These are phyloP conservation scores for Cyclotella kingstonii DNA, from an alignment of 108 stramenopile species.

Conservation along the genomic window DNA sequence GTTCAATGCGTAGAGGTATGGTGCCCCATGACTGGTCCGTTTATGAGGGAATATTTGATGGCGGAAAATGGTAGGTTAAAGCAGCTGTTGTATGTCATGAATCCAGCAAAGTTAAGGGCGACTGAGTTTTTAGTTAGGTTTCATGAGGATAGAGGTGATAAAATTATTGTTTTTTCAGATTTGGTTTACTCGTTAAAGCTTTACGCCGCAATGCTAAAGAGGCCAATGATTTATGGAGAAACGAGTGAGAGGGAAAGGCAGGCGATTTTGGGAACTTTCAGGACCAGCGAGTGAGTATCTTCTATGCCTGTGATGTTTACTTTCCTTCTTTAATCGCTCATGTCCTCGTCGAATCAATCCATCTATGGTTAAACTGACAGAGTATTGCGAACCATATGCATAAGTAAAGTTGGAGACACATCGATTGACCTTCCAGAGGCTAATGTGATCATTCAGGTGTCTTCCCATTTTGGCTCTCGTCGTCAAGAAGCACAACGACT, in stretches of 20 bases:
- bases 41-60: slow-evolving; percentile 94
- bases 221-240: slow-evolving; percentile 93
- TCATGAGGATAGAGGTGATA: slow-evolving; percentile 95
- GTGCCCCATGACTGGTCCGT: slow-evolving; percentile 98
- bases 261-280: slow-evolving; percentile 89
- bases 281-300: slow-evolving; percentile 62
- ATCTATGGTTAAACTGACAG: slow-evolving; percentile 7
- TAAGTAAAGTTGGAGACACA: slow-evolving; percentile 97
- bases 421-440: slow-evolving; percentile 99
- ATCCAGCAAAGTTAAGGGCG: slow-evolving; percentile 93
- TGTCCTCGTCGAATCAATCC: background rate
- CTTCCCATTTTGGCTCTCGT: slow-evolving; percentile 96
- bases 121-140: slow-evolving; percentile 90
- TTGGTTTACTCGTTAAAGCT: slow-evolving; percentile 88
- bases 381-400: slow-evolving; percentile 90
- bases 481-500: slow-evolving; percentile 99
- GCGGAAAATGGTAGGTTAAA: slow-evolving; percentile 74
- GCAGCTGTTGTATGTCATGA: slow-evolving; percentile 96
- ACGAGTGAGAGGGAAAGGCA: slow-evolving; percentile 94
- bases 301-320: background rate
- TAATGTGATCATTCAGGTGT: slow-evolving; percentile 99
- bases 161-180: slow-evolving; percentile 98
- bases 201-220: slow-evolving; percentile 84
- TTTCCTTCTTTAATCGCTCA: background rate
- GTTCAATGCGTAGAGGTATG: slow-evolving; percentile 99